Conservation (phyloP, 1,139 yeast genomes). For the Saccharomycopsis crataegensis region DNA sequence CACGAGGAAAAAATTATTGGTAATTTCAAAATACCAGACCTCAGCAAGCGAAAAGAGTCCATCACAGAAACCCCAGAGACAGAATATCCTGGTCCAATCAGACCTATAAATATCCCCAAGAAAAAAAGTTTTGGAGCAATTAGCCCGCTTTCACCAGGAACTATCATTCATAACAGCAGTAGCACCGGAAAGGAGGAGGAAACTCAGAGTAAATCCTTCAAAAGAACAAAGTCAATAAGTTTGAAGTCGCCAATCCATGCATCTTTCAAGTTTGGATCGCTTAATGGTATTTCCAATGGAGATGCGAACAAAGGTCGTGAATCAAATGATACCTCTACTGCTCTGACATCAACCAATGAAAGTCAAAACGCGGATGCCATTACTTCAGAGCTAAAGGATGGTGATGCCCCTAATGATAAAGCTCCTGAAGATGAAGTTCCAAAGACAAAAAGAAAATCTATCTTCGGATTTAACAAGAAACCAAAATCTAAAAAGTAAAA, state of each 20-base stretch:
- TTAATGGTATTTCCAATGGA: background rate
- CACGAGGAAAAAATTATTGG: too few species aligned
- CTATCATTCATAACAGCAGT: background rate
- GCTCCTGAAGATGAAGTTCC: background rate
- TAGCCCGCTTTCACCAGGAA: background rate
- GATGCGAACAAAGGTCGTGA: background rate
- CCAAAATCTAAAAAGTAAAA: background rate
- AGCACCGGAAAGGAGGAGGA: background rate
- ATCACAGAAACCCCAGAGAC: background rate
- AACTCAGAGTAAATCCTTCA: background rate
- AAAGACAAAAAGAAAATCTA: constrained; percentile 9
- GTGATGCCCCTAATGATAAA: background rate
- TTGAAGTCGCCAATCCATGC: constrained; percentile 9
- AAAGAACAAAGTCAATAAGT: constrained; percentile 3
- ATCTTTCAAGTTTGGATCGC: constrained; percentile 5
- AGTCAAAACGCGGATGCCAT: background rate
- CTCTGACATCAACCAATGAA: background rate
- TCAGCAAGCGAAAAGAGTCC: background rate
- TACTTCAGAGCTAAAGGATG: background rate
- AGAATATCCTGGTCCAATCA: background rate
- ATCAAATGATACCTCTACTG: background rate
- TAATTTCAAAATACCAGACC: too few species aligned
- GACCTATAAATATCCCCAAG: background rate
- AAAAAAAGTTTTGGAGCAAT: background rate
- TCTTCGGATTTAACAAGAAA: constrained; percentile 15